Conservation (phyloP, 352 stramenopile genomes). For the Phytophthora boehmeriae region DNA sequence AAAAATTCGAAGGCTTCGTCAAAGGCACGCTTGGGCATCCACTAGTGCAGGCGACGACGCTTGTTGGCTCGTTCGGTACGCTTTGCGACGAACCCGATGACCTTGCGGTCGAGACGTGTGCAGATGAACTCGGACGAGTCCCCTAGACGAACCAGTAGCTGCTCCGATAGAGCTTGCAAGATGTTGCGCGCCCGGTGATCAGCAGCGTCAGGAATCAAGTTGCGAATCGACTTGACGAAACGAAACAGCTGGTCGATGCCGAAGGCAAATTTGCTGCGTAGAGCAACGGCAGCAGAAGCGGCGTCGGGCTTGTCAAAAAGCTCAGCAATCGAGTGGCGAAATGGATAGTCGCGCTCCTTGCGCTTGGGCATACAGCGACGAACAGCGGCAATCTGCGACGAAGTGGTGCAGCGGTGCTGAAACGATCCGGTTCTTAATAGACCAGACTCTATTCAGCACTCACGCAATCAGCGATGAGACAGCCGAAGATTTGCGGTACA, state of each 20-base stretch:
- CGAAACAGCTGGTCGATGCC: conserved; percentile 1
- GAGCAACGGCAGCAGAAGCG: not conserved
- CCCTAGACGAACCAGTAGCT: not conserved
- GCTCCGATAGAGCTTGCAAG: conserved; percentile 5
- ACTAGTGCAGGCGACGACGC: conserved; percentile 1
- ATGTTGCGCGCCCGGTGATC: conserved; percentile 6
- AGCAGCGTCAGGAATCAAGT: conserved; percentile 13
- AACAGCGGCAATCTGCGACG: not conserved
- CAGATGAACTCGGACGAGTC: not conserved
- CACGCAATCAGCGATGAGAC: not conserved
- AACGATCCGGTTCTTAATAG: not conserved
- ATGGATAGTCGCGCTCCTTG: conserved; percentile 6
- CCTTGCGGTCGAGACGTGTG: conserved; percentile 4
- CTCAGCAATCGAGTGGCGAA: conserved; percentile 4
- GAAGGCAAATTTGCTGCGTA: conserved; percentile 7
- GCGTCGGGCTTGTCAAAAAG: conserved; percentile 5
- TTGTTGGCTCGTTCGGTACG: not conserved
- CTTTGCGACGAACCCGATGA: not conserved
- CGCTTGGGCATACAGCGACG: conserved; percentile 1
- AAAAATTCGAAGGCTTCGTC: conserved; percentile 4
- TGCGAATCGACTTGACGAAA: conserved; percentile 8
- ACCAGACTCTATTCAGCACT: not conserved
- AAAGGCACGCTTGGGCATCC: conserved; percentile 5
- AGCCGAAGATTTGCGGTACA: conserved; percentile 1
- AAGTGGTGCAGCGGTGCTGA: not conserved